These are phyloP conservation scores for Clathrus columnatus DNA, from an alignment of 768 basidiomycete genomes.

Conservation along the genomic window DNA sequence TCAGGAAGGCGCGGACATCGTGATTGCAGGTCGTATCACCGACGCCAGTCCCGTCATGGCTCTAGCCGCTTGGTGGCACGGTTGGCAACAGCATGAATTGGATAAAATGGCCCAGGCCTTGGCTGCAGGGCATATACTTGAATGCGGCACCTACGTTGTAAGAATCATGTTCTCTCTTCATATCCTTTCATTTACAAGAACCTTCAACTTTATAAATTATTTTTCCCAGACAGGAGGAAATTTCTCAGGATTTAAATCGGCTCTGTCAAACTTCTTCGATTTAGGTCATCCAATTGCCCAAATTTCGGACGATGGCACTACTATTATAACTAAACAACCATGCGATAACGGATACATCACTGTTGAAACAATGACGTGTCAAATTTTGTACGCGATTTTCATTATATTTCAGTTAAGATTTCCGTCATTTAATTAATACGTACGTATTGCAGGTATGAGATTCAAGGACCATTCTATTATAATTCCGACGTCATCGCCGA, in stretches of 20 bases:
- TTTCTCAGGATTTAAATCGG: conserved; percentile 6
- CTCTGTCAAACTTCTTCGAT: background rate
- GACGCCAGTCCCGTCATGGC: conserved; percentile 6
- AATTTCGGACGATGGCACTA: conserved; percentile 1
- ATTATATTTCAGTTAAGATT: background rate
- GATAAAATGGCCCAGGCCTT: conserved; percentile 8
- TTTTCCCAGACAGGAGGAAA: conserved; percentile 5
- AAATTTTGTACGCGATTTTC: conserved; percentile 2
- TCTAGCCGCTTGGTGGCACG: conserved; percentile 6
- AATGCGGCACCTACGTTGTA: conserved; percentile 6
- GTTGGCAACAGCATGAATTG: conserved; percentile 1
- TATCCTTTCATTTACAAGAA: background rate
- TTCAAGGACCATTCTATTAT: conserved; percentile 8
- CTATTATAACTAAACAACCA: conserved; percentile 6
- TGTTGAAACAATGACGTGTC: background rate
- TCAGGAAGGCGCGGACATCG: conserved; percentile 4
- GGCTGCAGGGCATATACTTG: conserved; percentile 4
- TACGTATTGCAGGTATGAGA: background rate
- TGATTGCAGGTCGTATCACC: conserved; percentile 4
- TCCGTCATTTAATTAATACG: background rate
- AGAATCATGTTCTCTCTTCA: background rate
- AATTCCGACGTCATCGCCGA: conserved; percentile 4
- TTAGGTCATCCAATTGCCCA: conserved; percentile 1
- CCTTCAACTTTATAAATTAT: background rate
- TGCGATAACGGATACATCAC: background rate